Percentiles rank a stretch among this genome's conserved stretches.
Conservation (phyloP, 2,329 filamentous ascomycete species). For the Fusarium nematophilum region DNA sequence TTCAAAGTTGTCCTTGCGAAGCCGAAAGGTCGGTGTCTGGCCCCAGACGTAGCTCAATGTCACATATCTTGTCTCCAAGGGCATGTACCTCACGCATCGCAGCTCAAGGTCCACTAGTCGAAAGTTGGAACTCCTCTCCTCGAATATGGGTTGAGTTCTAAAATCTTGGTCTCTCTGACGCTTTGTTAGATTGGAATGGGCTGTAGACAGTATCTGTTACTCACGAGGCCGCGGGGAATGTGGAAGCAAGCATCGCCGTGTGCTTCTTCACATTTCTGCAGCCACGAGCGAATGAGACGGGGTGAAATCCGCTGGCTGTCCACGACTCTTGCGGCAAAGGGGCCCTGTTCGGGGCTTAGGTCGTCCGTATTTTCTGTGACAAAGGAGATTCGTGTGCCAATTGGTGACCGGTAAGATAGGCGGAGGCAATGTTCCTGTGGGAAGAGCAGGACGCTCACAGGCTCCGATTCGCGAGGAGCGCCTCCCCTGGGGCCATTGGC, state of each 20-base stretch:
- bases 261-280: constrained; percentile 1
- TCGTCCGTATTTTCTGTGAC: neutral
- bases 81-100: constrained; percentile 3
- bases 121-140: constrained; percentile 10
- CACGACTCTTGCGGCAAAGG: neutral
- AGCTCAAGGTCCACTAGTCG: constrained; percentile 7
- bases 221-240: constrained; percentile 6
- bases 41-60: neutral
- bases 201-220: neutral
- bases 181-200: neutral
- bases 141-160: neutral
- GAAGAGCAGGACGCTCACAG: neutral
- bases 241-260: constrained; percentile 12
- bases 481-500: rapidly evolving
- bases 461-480: neutral
- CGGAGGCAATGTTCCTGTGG: constrained; percentile 2
- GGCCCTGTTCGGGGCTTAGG: neutral
- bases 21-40: neutral
- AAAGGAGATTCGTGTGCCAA: constrained; percentile 10
- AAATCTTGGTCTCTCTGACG: neutral
- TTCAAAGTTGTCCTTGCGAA: neutral
- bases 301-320: neutral
- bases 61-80: constrained; percentile 2
- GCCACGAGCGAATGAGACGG: constrained; percentile 4
- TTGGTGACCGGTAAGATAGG: neutral